Conservation (phyloP, 371 early-diverging fungal genomes). For the Syncephalastrum monosporum region DNA sequence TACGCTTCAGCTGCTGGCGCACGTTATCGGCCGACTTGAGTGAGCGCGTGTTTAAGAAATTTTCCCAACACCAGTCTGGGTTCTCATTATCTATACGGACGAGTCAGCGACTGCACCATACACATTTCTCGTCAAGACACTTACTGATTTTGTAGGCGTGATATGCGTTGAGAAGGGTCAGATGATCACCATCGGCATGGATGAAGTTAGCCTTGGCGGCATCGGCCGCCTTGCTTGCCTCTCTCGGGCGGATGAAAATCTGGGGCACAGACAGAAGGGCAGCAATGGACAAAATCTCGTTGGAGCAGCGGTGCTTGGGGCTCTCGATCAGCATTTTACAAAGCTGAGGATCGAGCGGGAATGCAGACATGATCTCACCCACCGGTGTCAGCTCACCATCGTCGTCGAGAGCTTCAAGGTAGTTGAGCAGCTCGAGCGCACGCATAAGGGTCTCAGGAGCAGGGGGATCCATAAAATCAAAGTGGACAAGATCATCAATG, state of each 20-base stretch:
- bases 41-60: slow-evolving; percentile 85
- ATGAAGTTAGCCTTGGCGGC: slow-evolving; percentile 91
- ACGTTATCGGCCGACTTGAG: slow-evolving; percentile 93
- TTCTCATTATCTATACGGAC: slow-evolving; percentile 47
- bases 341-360: slow-evolving; percentile 91
- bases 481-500: slow-evolving; percentile 87
- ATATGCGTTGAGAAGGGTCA: slow-evolving; percentile 93
- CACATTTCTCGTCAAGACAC: not conserved
- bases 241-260: slow-evolving; percentile 88
- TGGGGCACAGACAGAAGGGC: slow-evolving; percentile 91
- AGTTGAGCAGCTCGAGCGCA: slow-evolving; percentile 87
- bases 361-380: slow-evolving; percentile 85
- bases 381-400: slow-evolving; percentile 82
- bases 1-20: slow-evolving; percentile 83
- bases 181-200: slow-evolving; percentile 89
- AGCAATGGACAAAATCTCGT: slow-evolving; percentile 92
- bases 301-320: slow-evolving; percentile 82
- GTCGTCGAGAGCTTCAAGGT: slow-evolving; percentile 87
- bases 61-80: slow-evolving; percentile 89
- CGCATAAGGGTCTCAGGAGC: slow-evolving; percentile 91
- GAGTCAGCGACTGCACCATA: not conserved
- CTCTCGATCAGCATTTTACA: slow-evolving; percentile 83
- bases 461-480: slow-evolving; percentile 95
- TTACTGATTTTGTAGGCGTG: slow-evolving; percentile 80
- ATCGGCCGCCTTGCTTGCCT: slow-evolving; percentile 85